Evolutionary conservation across 371 early-diverging fungal genomes (phyloP).

Genomic region (Apophysomyces elegans): DNA sequence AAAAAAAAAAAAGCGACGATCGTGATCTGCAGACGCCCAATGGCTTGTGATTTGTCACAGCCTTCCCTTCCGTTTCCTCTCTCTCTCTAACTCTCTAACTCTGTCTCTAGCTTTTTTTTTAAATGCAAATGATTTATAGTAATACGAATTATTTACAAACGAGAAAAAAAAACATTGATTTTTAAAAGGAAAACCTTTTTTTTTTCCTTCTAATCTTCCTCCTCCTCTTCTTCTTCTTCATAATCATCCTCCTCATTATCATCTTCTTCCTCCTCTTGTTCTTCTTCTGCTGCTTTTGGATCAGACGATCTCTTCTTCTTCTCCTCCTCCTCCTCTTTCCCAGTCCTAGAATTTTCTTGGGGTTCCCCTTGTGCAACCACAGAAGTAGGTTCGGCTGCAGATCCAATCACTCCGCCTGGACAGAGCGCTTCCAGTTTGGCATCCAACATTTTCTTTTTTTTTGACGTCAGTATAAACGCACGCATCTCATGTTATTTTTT

Average conservation of each 20-base stretch:
- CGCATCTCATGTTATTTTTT: not conserved
- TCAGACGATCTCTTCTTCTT: not conserved
- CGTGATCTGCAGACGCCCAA: slow-evolving; percentile 4
- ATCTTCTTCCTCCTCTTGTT: not conserved
- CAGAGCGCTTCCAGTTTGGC: not conserved
- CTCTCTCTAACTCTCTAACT: not conserved
- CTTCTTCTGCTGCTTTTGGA: not conserved
- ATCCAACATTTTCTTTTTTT: not conserved
- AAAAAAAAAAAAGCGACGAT: not conserved
- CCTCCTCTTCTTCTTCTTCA: not conserved
- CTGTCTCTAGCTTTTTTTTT: not conserved
- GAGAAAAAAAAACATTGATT: not conserved
- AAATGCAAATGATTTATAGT: no score
- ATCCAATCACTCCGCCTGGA: not conserved
- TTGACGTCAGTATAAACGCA: not conserved
- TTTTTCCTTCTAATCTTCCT: no score
- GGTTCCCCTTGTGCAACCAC: not conserved
- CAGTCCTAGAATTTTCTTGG: slow-evolving; percentile 7
- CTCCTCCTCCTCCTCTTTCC: not conserved
- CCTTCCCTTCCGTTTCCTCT: not conserved
- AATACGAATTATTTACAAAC: not conserved
- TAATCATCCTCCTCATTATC: no score
- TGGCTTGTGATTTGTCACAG: not conserved
- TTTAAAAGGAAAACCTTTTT: no score
- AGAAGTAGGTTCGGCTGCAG: not conserved